Conservation (phyloP, 176 grass and related monocot species). For the Chloris gayana region DNA sequence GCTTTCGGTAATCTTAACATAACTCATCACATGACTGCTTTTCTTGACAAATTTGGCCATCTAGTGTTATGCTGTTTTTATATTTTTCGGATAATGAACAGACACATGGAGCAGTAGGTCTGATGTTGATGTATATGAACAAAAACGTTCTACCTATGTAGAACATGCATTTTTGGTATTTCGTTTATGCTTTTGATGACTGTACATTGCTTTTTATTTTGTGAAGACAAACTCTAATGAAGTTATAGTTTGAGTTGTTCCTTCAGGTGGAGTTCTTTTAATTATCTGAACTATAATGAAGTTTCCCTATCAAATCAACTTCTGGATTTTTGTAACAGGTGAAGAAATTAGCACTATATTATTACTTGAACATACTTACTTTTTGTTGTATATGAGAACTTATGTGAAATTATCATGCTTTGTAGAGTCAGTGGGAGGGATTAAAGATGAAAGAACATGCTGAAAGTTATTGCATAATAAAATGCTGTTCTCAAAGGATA, state of each 20-base stretch:
- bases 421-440: not conserved
- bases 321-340: not conserved
- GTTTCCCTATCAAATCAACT: not conserved
- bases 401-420: not conserved
- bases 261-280: not conserved
- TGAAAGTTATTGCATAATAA: not conserved
- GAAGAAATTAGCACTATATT: not conserved
- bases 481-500: not conserved
- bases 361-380: not conserved
- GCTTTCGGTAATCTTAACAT: not conserved
- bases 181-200: not conserved
- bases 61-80: not conserved
- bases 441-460: not conserved
- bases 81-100: not conserved
- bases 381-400: not conserved
- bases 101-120: not conserved
- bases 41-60: constrained; percentile 7
- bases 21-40: not conserved
- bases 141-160: not conserved
- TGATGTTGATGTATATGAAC: not conserved
- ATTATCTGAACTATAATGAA: constrained; percentile 6
- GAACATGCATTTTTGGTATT: not conserved
- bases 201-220: not conserved
- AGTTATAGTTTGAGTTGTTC: not conserved
- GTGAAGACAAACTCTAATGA: not conserved